Evolutionary conservation across 345 rosid species (phyloP), one percentile per base, ranked within the genome.

Genomic region (Moricandia moricandioides): DNA sequence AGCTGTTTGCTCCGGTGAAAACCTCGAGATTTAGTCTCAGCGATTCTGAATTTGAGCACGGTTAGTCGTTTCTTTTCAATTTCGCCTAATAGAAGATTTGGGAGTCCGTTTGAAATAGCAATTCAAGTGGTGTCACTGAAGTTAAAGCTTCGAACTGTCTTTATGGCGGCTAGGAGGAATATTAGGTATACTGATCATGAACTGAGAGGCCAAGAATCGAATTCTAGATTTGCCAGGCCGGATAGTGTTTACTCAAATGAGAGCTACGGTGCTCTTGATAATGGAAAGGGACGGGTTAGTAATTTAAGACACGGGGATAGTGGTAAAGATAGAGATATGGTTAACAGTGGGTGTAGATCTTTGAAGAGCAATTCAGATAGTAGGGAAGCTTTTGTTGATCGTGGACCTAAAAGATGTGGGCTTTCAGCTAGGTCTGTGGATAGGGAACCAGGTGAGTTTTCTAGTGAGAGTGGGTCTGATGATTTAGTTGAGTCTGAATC

Each of bases 391-490:
- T 79, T 82, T 11, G 64, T 73, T 62, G 81, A 69, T 64, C 71
- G 34, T 51, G 84, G 87, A 33, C 87, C 86, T 2, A 79, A 71
- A 71, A 76, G 69, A 68, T 66, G 80, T 35, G 84, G 76, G 24
- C 49, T 84, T 51, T 71, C 85, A 7, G 83, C 39, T 71, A 87
- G 75, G 85, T 72, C 82, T 8, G 66, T 81, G 39, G 98, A 96
- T 79, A 92, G 79, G 86, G 99, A 96, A 84, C 98, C 99, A 4
- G 99, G 99, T 67, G 99, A 96, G 82, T 81, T 96, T 82, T 96
- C 99, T 14, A 96, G 99, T 76, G 99, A 96, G 84, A 95, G 97
- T 80, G 98, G 95, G 33, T 91, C 96, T 31, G 98, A 91, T 64
- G 97, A 89, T 59, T 90, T 85, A 3, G 65, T 76, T 2, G 91